These are phyloP conservation scores for Apiotrichum gracile DNA, from an alignment of 1,284 basidiomycete species.

Conservation along the genomic window DNA sequence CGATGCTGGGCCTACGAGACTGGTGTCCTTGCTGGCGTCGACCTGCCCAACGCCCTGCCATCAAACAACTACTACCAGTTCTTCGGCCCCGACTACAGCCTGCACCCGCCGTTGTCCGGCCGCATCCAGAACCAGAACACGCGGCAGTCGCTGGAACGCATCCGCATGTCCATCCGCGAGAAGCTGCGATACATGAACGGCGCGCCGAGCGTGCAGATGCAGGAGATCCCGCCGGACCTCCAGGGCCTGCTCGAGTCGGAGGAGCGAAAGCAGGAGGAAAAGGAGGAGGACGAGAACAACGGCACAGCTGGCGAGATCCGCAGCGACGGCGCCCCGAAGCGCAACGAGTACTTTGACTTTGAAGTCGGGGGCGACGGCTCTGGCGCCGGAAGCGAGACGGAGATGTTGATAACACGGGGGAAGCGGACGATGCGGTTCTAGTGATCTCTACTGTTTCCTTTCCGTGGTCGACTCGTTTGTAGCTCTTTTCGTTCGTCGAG, in stretches of 20 bases:
- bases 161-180: conserved; percentile 77
- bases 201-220: conserved; percentile 92
- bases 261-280: conserved; percentile 64
- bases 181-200: conserved; percentile 90
- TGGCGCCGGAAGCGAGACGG: conserved; percentile 3
- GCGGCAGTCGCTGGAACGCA: conserved; percentile 71
- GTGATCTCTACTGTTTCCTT: neutral
- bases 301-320: conserved; percentile 11
- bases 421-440: conserved; percentile 20
- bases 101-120: conserved; percentile 86
- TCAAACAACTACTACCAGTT: conserved; percentile 86
- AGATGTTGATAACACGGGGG: conserved; percentile 3
- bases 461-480: neutral
- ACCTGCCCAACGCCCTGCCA: conserved; percentile 80
- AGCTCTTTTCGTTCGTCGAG: too few species aligned
- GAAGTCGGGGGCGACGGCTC: conserved; percentile 13
- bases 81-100: conserved; percentile 84
- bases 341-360: conserved; percentile 19
- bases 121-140: conserved; percentile 92
- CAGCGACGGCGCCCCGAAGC: conserved; percentile 13
- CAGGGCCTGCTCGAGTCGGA: conserved; percentile 73
- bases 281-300: conserved; percentile 56
- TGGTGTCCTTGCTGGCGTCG: conserved; percentile 77
- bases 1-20: conserved; percentile 99
- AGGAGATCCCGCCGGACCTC: conserved; percentile 90